Evolutionary conservation across 768 basidiomycete genomes (phyloP), one percentile per base, ranked within the genome.

Genomic region (Mycena vulgaris): DNA sequence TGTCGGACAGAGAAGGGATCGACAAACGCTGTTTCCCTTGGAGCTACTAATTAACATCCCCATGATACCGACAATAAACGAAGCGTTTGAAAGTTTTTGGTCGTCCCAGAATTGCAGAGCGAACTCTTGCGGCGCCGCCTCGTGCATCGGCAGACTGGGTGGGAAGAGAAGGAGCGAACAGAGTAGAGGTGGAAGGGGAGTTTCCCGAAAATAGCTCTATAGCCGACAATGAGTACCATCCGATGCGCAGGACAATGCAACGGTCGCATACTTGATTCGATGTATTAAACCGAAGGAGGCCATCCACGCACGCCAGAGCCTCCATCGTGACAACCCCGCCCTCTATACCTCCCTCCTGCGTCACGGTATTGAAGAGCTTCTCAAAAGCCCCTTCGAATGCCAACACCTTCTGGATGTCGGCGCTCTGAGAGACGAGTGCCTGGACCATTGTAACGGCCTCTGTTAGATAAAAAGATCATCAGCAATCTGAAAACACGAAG

Each of bases 301-400:
- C 89, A 70, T 96, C 96, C 19, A 96, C 89, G 72, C 94, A 96
- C 21, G 88, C 86, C 65, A 99, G 82, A n/a, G 95, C 94, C 73
- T 96, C 92, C 73, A 94, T 92, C 0, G 94, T 90, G 48, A 94
- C 92, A 63, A 93, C 86, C 13, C 96, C 96, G 19, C 97, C 96
- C 74, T 98, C 97, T 27, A 96, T 86, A 0, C 98, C 98, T 25
- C 96, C 95, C 80, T 98, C 97, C 70, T 89, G 87, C 11, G 89
- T 87, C 69, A 99, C 89, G 55, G 94, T 96, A 63, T 91, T 91
- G 82, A 99, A 96, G 33, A 99, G 87, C 78, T 93, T 95, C 83
- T 99, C 98, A 76, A 99, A 99, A 2, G 94, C 95, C 23, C 98
- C 96, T 74, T 96, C 96, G 75, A 99, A 99, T 0, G 97, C 96